Evolutionary conservation across 1,284 basidiomycete species (phyloP), one percentile per base, ranked within the genome.

Genomic region (Ustilago xerochloae): DNA sequence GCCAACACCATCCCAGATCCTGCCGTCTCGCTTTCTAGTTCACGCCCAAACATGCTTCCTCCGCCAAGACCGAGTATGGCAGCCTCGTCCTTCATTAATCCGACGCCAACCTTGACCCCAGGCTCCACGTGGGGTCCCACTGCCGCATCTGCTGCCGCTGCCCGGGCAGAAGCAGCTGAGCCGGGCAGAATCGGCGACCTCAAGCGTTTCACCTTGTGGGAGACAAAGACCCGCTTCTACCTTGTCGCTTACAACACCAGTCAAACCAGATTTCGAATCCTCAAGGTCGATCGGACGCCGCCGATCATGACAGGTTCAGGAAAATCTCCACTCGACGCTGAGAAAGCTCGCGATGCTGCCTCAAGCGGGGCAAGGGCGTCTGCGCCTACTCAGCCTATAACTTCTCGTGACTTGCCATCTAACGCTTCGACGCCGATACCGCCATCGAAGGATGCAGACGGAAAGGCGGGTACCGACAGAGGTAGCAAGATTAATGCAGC

Each of bases 191-290:
- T 78, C 16, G 78, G 79, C 39, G 79, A 79, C 18, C 63, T 81
- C 32, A 80, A 80, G 38, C 67, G 80, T 10, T 84, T 83, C 57
- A 81, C 81, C 1, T 65, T 84, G 15, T 84, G 81, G 75, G 80
- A 83, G 51, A 79, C 81, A 13, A 80, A 79, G 54, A 77, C 80
- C 9, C 74, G 79, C 57, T 83, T 79, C 64, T 84, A 84, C 47
- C 66, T 83, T 16, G 78, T 82, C 16, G 81, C 81, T 6, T 78
- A 73, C 67, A 81, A 81, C 49, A 77, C 80, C 9, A 73, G 75
- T 33, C 81, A 84, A 63, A 81, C 81, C 12, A 55, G 75, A 4
- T 83, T 79, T 30, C 79, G 77, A 30, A 76, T 84, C 16, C 76
- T 84, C 45, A 81, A 80, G 43, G 73, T 84, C 12, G 81, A 83